Base-by-base conservation (phyloP, 2,329 filamentous ascomycete species). In the Nannizzia gypsea region DNA sequence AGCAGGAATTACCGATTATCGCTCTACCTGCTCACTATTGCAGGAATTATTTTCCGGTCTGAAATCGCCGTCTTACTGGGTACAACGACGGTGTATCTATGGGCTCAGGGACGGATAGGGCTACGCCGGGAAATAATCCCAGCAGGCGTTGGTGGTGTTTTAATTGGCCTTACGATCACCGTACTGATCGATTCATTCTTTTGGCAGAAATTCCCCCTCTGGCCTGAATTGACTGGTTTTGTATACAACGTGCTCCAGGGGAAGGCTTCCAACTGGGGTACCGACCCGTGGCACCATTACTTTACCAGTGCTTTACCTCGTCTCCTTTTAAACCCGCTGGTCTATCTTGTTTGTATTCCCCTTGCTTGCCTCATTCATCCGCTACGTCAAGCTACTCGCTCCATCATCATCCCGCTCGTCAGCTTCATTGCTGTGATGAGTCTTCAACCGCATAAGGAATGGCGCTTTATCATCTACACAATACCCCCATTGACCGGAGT, bases 371-470 rank as follows among this genome's bases (percentile, higher is more conserved):
- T 83, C 4, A 77, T 80, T 1, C 70, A 81, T 4, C 78, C 84
- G 2, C 74, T 84, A 6, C 69, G 70, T 3, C 76, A 78, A 0
- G 69, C 73, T 15, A 74, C 77, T 5, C 67, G 89, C 0, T 77
- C 78, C 44, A 73, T 84, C 6, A 66, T 88, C 3, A 66, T 86
- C 1, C 90, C 93, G 0, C 80, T 82, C 8, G 65, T 95, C 1
- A 72, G 81, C 31, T 99, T 91, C 71, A 79, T 95, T 20, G 80
- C 80, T 3, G 72, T 95, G 48, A 97, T 96, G 77, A 96, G 90
- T 64, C 67, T 90, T 57, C 87, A 96, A 63, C 91, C 92, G 0
- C 93, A 99, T 76, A 99, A 99, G 71, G 93, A 99, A 75, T 88
- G 90, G 71, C 88, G 93, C 17, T 99, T 99, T 77, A 86, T 99